These are phyloP conservation scores for Macrophomina tecta DNA, from an alignment of 2,329 filamentous ascomycete genomes.

Conservation along the genomic window DNA sequence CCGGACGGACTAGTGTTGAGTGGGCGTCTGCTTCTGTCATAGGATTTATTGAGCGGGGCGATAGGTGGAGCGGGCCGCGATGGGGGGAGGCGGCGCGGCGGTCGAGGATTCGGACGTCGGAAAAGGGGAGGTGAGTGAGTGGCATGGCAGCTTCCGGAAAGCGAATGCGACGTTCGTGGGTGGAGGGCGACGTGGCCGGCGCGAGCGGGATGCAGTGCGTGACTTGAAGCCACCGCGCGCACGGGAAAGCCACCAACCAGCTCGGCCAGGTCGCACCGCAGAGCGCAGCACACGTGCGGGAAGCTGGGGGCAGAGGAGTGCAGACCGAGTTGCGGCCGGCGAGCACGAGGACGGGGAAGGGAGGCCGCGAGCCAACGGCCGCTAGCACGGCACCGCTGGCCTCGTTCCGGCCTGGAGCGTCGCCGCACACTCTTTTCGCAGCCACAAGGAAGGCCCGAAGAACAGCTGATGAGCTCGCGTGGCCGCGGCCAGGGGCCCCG, in stretches of 20 bases:
- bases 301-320: background rate
- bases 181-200: background rate
- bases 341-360: background rate
- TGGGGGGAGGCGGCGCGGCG: background rate
- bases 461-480: background rate
- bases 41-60: background rate
- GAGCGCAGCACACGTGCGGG: too few relatives aligned
- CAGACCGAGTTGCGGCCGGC: background rate
- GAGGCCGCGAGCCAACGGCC: slow-evolving; percentile 4
- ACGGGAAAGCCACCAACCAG: background rate
- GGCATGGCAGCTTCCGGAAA: background rate
- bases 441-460: too few relatives aligned
- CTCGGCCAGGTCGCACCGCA: too few relatives aligned
- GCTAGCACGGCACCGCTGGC: background rate
- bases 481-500: background rate
- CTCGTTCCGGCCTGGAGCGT: background rate
- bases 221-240: background rate
- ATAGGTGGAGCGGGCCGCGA: background rate
- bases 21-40: background rate
- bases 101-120: background rate
- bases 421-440: slow-evolving; percentile 6
- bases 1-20: background rate
- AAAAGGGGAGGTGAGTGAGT: background rate
- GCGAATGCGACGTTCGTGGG: background rate
- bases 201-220: background rate